Conservation (phyloP, 202 grass and related monocot species). For the Eragrostis tef region DNA sequence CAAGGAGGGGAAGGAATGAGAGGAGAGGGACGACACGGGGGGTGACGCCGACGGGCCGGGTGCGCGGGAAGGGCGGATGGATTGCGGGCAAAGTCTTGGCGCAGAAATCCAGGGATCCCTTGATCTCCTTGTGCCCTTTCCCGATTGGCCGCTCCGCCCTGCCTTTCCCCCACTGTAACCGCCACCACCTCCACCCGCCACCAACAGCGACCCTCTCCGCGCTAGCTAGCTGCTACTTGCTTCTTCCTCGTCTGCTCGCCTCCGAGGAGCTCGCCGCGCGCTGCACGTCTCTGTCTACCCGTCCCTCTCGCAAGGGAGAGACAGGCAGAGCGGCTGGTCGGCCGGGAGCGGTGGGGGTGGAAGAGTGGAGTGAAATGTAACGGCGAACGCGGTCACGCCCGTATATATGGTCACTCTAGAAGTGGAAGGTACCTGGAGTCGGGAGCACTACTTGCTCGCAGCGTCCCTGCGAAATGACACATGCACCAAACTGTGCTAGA, state of each 20-base stretch:
- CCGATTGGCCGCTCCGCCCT: slow-evolving; percentile 46
- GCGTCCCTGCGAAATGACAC: slow-evolving; percentile 28
- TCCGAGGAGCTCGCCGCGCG: not conserved
- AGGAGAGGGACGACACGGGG: slow-evolving; percentile 44
- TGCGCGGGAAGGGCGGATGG: slow-evolving; percentile 66
- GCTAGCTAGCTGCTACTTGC: no score
- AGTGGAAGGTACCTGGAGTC: slow-evolving; percentile 28
- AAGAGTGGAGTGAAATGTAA: slow-evolving; percentile 65
- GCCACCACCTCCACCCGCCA: slow-evolving; percentile 93
- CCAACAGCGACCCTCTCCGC: slow-evolving; percentile 95
- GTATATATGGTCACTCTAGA: slow-evolving; percentile 51
- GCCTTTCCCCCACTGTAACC: slow-evolving; percentile 82
- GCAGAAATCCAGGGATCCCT: slow-evolving; percentile 61
- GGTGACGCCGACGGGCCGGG: slow-evolving; percentile 41
- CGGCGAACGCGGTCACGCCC: slow-evolving; percentile 39
- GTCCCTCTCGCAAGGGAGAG: slow-evolving; percentile 15
- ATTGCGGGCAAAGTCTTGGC: slow-evolving; percentile 87
- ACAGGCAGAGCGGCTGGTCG: not conserved
- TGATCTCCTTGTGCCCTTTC: slow-evolving; percentile 52
- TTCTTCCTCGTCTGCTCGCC: not conserved
- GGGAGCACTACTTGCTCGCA: slow-evolving; percentile 28
- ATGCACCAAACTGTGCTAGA: slow-evolving; percentile 15
- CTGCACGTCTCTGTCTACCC: slow-evolving; percentile 19
- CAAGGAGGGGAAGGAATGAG: not conserved
- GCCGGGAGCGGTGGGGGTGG: slow-evolving; percentile 3